A percentile compares a stretch with the other conserved stretches of the same genome.
Conservation (phyloP, 169 alveolate genomes). For the Babesia bovis region DNA sequence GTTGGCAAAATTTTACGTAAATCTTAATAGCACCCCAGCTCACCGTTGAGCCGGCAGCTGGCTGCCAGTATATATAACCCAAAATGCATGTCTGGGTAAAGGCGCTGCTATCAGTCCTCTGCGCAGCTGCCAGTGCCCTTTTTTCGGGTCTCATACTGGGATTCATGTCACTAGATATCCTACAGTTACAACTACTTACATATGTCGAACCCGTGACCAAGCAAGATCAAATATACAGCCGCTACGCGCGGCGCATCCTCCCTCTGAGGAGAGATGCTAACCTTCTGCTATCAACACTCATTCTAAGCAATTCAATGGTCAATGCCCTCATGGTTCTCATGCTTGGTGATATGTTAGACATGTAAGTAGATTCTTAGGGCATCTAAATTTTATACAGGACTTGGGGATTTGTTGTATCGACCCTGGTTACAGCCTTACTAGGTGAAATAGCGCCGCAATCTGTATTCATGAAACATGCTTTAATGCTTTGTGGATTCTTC, state of each 20-base stretch:
- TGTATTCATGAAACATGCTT: slow-evolving; percentile 82
- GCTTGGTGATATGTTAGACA: slow-evolving; percentile 79
- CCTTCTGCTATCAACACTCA: slow-evolving; percentile 81
- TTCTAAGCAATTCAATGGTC: slow-evolving; percentile 85
- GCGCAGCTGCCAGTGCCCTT: slow-evolving; percentile 71
- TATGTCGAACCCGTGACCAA: slow-evolving; percentile 71
- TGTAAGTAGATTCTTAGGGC: slow-evolving; percentile 21
- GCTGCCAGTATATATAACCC: not conserved
- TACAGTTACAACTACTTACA: slow-evolving; percentile 81
- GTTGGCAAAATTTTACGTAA: too few species aligned
- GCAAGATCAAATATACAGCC: slow-evolving; percentile 71
- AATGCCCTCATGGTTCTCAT: slow-evolving; percentile 83
- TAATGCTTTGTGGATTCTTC: slow-evolving; percentile 83
- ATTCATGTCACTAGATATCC: slow-evolving; percentile 83
- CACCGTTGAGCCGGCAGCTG: not conserved
- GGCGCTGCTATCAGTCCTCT: slow-evolving; percentile 49
- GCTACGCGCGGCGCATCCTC: slow-evolving; percentile 80
- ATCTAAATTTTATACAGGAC: slow-evolving; percentile 33
- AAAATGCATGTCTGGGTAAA: slow-evolving; percentile 61
- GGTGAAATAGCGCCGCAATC: slow-evolving; percentile 90
- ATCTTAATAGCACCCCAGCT: not conserved
- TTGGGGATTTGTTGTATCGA: slow-evolving; percentile 80
- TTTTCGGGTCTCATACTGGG: slow-evolving; percentile 88
- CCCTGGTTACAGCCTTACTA: slow-evolving; percentile 79
- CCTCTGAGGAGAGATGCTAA: slow-evolving; percentile 86